phyloP scores from a whole-genome alignment of 306 rosid genomes.

The Malus sylvestris region DNA sequence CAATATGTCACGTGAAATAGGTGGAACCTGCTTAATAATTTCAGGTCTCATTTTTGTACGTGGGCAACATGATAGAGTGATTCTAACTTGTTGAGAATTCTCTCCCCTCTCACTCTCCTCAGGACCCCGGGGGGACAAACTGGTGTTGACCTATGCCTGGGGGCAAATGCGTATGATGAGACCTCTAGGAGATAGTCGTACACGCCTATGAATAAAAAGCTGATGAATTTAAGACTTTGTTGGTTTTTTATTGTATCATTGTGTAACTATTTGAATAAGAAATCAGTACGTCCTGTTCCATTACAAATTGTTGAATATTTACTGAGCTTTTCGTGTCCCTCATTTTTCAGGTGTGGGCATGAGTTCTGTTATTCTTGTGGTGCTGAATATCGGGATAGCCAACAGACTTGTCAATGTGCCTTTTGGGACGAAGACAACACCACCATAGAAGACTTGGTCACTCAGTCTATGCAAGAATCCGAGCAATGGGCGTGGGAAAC shows the following conservation, averaged over 20 bases:
- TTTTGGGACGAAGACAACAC: conserved; percentile 63
- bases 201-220: too few relatives aligned
- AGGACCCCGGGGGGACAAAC: too few relatives aligned
- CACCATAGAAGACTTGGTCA: conserved; percentile 43
- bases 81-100: too few relatives aligned
- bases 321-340: conserved; percentile 1
- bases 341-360: conserved; percentile 66
- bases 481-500: conserved; percentile 99
- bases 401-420: conserved; percentile 79
- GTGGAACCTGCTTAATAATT: neutral
- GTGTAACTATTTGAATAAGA: neutral
- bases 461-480: conserved; percentile 79
- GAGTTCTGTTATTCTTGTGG: conserved; percentile 92
- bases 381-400: conserved; percentile 55
- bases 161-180: too few relatives aligned
- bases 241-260: neutral
- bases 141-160: too few relatives aligned
- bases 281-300: neutral
- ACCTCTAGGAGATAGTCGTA: too few relatives aligned
- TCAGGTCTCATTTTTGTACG: too few relatives aligned
- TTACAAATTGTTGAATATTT: neutral
- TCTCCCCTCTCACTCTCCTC: too few relatives aligned
- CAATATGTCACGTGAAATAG: too few relatives aligned
- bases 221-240: too few relatives aligned
- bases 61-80: too few relatives aligned